These are phyloP conservation scores for Phytomonas francai DNA, from an alignment of 208 protist genomes.

Conservation along the genomic window DNA sequence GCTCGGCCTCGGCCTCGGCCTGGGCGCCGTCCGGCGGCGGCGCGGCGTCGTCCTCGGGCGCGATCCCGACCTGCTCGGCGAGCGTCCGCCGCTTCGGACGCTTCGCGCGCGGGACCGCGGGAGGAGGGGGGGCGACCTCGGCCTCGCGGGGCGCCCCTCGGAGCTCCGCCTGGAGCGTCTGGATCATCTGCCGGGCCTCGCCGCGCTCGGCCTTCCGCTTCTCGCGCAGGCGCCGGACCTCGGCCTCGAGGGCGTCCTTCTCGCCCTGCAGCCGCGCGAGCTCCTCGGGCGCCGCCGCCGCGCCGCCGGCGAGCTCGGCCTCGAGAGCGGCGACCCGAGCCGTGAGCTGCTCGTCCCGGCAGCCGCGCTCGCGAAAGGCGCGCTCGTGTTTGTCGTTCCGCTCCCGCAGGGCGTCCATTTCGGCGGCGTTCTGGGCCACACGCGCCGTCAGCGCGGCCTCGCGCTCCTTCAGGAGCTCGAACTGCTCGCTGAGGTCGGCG, in stretches of 20 bases:
- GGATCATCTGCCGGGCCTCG: background rate
- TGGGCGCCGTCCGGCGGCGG: slow-evolving; percentile 1
- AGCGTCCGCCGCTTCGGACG: background rate
- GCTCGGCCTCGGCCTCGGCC: slow-evolving; percentile 19
- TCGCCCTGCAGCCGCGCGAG: slow-evolving; percentile 18
- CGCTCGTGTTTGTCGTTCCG: background rate
- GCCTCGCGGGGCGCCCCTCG: no score
- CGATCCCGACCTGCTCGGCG: background rate
- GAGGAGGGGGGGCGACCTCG: no score
- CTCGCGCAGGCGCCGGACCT: background rate
- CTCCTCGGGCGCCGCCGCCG: slow-evolving; percentile 33
- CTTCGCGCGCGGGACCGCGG: no score
- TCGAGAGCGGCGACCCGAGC: slow-evolving; percentile 22
- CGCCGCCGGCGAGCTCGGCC: slow-evolving; percentile 21
- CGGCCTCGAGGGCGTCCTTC: slow-evolving; percentile 2
- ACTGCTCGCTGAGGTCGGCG: slow-evolving; percentile 20
- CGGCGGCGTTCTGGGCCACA: slow-evolving; percentile 8
- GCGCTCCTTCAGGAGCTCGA: slow-evolving; percentile 14
- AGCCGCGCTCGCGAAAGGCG: slow-evolving; percentile 1
- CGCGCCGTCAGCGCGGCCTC: background rate
- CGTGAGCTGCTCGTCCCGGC: slow-evolving; percentile 4
- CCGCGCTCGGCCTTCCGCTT: background rate
- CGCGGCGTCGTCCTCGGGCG: background rate
- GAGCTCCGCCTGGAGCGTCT: no score
- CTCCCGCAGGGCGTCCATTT: background rate